Evolutionary conservation across 2,329 filamentous ascomycete species (phyloP).

Genomic region (Fusarium redolens): DNA sequence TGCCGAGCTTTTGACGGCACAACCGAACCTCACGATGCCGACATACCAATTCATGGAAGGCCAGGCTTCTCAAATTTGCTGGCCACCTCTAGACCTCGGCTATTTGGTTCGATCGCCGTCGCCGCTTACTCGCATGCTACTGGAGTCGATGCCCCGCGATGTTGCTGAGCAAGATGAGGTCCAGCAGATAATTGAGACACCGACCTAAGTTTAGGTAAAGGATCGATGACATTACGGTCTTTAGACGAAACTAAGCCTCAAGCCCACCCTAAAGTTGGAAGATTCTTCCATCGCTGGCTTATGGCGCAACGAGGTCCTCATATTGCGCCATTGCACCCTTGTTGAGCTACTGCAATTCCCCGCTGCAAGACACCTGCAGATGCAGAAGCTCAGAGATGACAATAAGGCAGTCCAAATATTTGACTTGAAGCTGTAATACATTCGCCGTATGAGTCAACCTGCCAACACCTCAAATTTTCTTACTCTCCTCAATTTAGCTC

Average conservation of each 20-base stretch:
- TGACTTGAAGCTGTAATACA: background rate
- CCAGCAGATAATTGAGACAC: conserved; percentile 15
- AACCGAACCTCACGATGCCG: conserved; percentile 35
- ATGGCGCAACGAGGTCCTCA: conserved; percentile 27
- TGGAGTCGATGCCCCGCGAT: conserved; percentile 42
- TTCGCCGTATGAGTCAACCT: background rate
- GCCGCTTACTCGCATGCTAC: conserved; percentile 43
- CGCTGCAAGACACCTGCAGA: background rate
- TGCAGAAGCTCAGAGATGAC: background rate
- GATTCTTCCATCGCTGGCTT: background rate
- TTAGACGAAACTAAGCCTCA: background rate
- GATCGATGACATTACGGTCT: background rate
- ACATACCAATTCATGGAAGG: conserved; percentile 46
- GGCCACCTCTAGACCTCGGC: conserved; percentile 42
- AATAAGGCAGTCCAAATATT: background rate
- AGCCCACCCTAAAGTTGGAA: background rate
- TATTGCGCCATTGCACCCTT: conserved; percentile 35
- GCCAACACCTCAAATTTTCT: background rate
- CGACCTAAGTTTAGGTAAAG: background rate
- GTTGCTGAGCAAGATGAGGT: conserved; percentile 25
- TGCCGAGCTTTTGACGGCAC: conserved; percentile 28
- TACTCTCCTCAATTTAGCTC: accelerated
- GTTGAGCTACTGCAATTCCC: conserved; percentile 6
- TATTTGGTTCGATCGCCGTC: conserved; percentile 43
- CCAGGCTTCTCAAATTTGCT: conserved; percentile 42